A percentile compares a stretch with the other conserved stretches of the same genome.
phyloP scores from a whole-genome alignment of 1,284 basidiomycete genomes.

The Fomitopsis betulina region DNA sequence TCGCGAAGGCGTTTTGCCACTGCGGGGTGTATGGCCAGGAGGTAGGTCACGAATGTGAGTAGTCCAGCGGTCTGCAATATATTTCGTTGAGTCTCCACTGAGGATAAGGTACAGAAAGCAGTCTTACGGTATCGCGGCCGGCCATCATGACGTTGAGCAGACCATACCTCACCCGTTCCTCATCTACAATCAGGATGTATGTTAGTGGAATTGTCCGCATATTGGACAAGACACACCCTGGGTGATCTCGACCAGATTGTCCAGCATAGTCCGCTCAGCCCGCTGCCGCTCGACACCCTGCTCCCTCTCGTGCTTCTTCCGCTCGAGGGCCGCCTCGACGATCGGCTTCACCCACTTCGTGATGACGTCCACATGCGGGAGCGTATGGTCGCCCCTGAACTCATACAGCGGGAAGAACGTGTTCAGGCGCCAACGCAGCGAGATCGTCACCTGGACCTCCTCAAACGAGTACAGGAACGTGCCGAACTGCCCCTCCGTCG shows the following conservation, averaged over 20 bases:
- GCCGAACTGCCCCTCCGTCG: conserved; percentile 11
- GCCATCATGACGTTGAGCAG: conserved; percentile 33
- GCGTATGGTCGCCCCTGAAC: conserved; percentile 27
- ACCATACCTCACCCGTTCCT: conserved; percentile 28
- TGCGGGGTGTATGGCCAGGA: conserved; percentile 33
- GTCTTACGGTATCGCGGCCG: conserved; percentile 31
- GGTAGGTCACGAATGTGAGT: conserved; percentile 35
- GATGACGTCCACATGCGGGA: conserved; percentile 28
- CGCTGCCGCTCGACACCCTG: conserved; percentile 1
- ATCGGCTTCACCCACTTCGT: conserved; percentile 36
- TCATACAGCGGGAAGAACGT: conserved; percentile 28
- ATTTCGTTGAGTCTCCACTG: background rate
- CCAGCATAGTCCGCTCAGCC: conserved; percentile 27
- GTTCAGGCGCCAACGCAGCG: conserved; percentile 29
- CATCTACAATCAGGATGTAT: background rate
- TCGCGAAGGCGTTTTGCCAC: conserved; percentile 30
- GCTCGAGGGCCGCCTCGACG: conserved; percentile 31
- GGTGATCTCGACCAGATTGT: conserved; percentile 30
- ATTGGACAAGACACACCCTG: background rate
- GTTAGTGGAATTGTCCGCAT: background rate
- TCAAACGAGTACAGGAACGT: conserved; percentile 37
- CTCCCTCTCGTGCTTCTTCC: conserved; percentile 15
- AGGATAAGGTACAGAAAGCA: background rate
- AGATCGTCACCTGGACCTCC: conserved; percentile 29
- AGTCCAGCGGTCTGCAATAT: conserved; percentile 26